Evolutionary conservation across 306 rosid genomes (phyloP).

Genomic region (Vachellia pachyceras): DNA sequence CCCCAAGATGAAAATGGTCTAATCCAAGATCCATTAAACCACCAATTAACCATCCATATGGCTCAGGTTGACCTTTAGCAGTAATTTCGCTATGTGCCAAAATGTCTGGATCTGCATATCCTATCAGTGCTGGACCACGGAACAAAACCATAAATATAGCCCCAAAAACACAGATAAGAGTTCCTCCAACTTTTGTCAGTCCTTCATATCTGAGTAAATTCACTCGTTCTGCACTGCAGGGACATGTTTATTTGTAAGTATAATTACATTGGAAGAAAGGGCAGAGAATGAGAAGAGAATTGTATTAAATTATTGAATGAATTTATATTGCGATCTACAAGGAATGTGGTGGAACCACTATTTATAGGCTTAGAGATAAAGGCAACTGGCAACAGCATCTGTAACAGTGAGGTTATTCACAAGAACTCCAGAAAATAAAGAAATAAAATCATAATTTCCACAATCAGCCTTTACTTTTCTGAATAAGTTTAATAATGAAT

Average conservation of each 20-base stretch:
- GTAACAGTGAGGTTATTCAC: not conserved
- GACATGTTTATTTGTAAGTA: constrained; percentile 45
- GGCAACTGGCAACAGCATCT: not conserved
- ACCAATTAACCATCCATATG: constrained; percentile 81
- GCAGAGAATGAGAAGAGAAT: not conserved
- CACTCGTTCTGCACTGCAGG: constrained; percentile 96
- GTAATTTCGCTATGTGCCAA: constrained; percentile 68
- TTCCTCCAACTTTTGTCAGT: constrained; percentile 90
- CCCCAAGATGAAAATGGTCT: constrained; percentile 90
- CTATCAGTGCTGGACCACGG: constrained; percentile 85
- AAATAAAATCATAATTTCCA: not conserved
- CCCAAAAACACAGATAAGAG: constrained; percentile 74
- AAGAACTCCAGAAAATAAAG: not conserved
- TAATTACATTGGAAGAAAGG: constrained; percentile 3
- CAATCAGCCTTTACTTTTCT: constrained; percentile 13
- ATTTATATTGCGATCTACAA: not conserved
- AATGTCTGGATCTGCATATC: constrained; percentile 63
- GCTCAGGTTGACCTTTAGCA: constrained; percentile 95
- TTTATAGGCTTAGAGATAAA: not conserved
- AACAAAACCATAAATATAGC: constrained; percentile 84
- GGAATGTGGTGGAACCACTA: not conserved
- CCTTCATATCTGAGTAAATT: constrained; percentile 83
- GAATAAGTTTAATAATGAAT: constrained; percentile 18
- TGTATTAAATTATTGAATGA: not conserved
- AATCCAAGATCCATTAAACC: constrained; percentile 72